Base-by-base conservation (phyloP, 208 protist genomes). In the Crithidia mellificae region DNA sequence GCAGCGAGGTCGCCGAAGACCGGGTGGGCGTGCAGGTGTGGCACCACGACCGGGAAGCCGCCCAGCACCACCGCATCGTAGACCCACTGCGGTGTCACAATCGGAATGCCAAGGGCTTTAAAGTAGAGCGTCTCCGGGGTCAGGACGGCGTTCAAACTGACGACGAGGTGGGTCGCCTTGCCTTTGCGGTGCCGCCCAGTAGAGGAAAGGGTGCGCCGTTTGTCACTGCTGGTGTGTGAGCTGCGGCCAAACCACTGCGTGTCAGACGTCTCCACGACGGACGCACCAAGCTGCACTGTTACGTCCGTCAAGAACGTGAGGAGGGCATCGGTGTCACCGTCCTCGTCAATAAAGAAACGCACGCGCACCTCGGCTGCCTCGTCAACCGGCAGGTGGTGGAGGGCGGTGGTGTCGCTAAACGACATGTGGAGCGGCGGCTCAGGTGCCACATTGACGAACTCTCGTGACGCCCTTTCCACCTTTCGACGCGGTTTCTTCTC, bases 21-120 rank as follows among this genome's bases (percentile, higher is more conserved):
- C 0, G 72, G 77, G 49, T 87, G 81, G 2, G 55, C 47, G 47
- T 87, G 81, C 0, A 78, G 32, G 24, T 47, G 22, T 2, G 68
- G 72, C 25, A 77, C 47, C 44, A 90, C 73, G 0, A 50, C 55
- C 1, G 84, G 77, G 54, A 93, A 84, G 12, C 46, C 68, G n/a
- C 82, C 84, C 11, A 87, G 43, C 6, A 58, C 38, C 51, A 93
- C 77, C 19, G 87, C 82, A 61, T 93, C 87, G 53, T 85, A 65
- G 5, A 93, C 50, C 87, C 87, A 93, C 72, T 88, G 84, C 30
- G 82, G 78, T 20, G 75, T 81, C 12, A 93, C 58, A 32, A 91
- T 80, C 6, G 70, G 74, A 55, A 90, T 83, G 11, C 87, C 87
- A 0, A 85, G 70, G 36, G 84, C 84, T 39, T 82, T 85, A 38